A percentile compares a stretch with the other conserved stretches of the same genome.
Evolutionary conservation across 495 filamentous ascomycete species (phyloP).

Genomic region (Xylona heveae): DNA sequence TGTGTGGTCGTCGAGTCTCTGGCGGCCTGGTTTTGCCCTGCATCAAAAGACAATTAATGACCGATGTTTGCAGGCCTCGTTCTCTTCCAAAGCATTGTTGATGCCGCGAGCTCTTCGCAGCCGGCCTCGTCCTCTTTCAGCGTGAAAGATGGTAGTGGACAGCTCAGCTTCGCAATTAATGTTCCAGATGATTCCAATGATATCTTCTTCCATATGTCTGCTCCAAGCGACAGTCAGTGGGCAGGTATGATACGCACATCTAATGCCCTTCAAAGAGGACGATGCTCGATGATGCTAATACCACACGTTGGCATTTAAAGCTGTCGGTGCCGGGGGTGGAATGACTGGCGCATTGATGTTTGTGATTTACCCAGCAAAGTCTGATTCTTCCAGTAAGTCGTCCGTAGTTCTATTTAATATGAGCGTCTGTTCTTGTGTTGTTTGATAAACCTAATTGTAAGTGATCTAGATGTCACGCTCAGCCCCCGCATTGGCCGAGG

Average conservation of each 20-base stretch:
- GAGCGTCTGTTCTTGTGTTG: not conserved
- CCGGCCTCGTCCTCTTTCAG: not conserved
- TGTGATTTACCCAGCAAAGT: not conserved
- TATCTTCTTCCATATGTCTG: slow-evolving; percentile 1
- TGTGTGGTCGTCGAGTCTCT: too few relatives aligned
- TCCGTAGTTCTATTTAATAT: not conserved
- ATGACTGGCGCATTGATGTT: slow-evolving; percentile 4
- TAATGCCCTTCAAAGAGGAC: too few relatives aligned
- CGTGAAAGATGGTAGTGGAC: not conserved
- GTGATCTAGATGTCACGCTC: slow-evolving; percentile 9
- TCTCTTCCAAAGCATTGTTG: not conserved
- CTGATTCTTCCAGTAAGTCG: slow-evolving; percentile 1
- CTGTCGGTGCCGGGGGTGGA: slow-evolving; percentile 1
- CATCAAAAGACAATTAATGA: too few relatives aligned
- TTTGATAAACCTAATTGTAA: not conserved
- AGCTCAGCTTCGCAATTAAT: slow-evolving; percentile 4
- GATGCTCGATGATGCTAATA: too few relatives aligned
- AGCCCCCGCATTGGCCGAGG: slow-evolving; percentile 9
- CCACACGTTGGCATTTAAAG: too few relatives aligned
- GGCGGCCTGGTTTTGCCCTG: too few relatives aligned
- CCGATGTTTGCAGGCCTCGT: too few relatives aligned
- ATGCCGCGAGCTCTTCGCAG: not conserved
- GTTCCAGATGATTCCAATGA: slow-evolving; percentile 1
- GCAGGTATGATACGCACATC: too few relatives aligned
- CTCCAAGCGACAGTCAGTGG: slow-evolving; percentile 2